Evolutionary conservation across 1,139 yeast species (phyloP), one percentile per base, ranked within the genome.

Genomic region (Kodamaea derodonti): DNA sequence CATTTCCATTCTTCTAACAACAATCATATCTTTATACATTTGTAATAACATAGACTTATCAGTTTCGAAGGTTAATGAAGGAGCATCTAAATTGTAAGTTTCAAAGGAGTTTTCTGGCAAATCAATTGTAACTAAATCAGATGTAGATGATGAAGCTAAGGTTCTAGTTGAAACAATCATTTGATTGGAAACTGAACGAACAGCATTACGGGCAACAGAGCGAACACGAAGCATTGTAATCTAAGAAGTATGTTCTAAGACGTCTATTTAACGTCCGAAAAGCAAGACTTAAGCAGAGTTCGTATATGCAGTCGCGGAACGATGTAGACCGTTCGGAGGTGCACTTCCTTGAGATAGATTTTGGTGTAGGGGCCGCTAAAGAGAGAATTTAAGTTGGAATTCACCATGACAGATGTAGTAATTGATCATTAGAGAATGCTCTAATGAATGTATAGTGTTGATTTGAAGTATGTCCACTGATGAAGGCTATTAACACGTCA

Each of bases 1-100:
- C 96, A 92, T 90, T 71, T 92, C 98, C 92, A 92, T 81, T 69
- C 98, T 85, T 75, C 98, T 80, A 58, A 90, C 81, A 49, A 84
- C 68, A 48, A 84, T 78, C 97, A 92, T 90, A 59, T 92, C 95
- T 70, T 87, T 86, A 78, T 90, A 92, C 97, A 92, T 88, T 59
- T 87, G 80, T 57, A 92, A 72, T 52, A 92, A 69, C 38, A 82
- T 75, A 32, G 76, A 76, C 75, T 87, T 88, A 53, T 86, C 80
- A 37, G 95, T 81, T 60, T 81, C 80, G 57, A 85, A 84, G 33
- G 69, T 66, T 52, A 84, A 70, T 34, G 74, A 72, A 35, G 97
- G 96, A 17, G 54, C 58, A 17, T 84, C 95, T 49, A 94, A 63
- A 64, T 84, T 71, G 73, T 88, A 94, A 36, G 88, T 84, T 62